Conservation (phyloP, 768 basidiomycete species). For the Kwoniella sp. region DNA sequence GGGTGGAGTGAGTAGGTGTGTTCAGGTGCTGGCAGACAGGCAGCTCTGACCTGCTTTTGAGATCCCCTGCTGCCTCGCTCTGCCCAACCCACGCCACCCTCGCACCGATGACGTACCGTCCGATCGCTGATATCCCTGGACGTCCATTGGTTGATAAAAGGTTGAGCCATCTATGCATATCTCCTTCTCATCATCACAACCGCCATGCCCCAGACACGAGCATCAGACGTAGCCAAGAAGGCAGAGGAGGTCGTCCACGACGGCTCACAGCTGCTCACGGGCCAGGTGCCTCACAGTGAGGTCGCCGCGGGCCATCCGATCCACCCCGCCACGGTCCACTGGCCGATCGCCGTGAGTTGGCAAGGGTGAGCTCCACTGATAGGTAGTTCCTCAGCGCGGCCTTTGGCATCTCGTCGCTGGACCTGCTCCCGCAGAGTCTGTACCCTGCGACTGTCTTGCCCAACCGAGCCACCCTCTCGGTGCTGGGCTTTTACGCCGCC, state of each 20-base stretch:
- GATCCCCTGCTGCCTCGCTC: too few relatives aligned
- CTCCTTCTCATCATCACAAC: too few relatives aligned
- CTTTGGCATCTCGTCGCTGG: slow-evolving; percentile 35
- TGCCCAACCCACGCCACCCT: too few relatives aligned
- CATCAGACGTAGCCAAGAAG: not conserved
- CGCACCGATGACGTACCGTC: too few relatives aligned
- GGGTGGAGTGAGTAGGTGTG: too few relatives aligned
- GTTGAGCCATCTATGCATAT: too few relatives aligned
- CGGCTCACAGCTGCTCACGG: slow-evolving; percentile 12
- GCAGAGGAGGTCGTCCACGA: slow-evolving; percentile 24
- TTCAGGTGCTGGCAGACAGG: too few relatives aligned
- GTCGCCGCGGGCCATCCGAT: slow-evolving; percentile 34
- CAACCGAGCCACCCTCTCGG: slow-evolving; percentile 27
- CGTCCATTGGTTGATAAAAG: too few relatives aligned
- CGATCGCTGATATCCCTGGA: too few relatives aligned
- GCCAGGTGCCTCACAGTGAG: slow-evolving; percentile 24
- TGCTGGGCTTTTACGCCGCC: slow-evolving; percentile 43
- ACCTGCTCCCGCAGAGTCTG: slow-evolving; percentile 31
- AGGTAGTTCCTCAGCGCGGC: slow-evolving; percentile 42
- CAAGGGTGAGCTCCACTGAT: slow-evolving; percentile 21
- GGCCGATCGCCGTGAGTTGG: slow-evolving; percentile 30
- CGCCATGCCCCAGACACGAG: too few relatives aligned
- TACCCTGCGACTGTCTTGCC: slow-evolving; percentile 35
- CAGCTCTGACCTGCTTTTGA: too few relatives aligned
- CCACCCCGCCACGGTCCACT: slow-evolving; percentile 24